A percentile compares a stretch with the other conserved stretches of the same genome.
phyloP scores from a whole-genome alignment of 2,329 filamentous ascomycete genomes.

The Cercospora brassicicola region DNA sequence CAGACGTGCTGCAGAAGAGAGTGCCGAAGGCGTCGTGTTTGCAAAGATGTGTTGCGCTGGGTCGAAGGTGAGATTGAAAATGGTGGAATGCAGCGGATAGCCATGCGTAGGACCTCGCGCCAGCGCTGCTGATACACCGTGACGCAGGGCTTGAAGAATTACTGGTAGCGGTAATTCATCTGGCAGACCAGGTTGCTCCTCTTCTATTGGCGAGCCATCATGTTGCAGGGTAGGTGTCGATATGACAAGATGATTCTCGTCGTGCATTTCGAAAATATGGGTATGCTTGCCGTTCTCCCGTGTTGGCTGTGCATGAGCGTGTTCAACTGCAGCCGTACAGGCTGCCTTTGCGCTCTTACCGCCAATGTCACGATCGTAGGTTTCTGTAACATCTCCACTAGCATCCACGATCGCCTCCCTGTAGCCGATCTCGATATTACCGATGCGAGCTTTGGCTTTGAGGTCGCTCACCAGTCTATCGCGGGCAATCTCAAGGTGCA shows the following conservation, averaged over 20 bases:
- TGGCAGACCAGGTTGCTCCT: constrained; percentile 54
- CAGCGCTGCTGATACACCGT: constrained; percentile 79
- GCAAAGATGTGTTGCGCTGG: constrained; percentile 63
- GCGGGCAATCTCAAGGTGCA: constrained; percentile 89
- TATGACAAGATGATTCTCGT: constrained; percentile 70
- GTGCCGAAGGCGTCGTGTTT: constrained; percentile 66
- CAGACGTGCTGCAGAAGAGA: constrained; percentile 65
- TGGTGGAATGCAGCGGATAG: constrained; percentile 76
- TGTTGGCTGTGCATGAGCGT: constrained; percentile 7
- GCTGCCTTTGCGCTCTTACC: constrained; percentile 76
- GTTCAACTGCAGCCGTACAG: constrained; percentile 66
- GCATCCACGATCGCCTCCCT: constrained; percentile 71
- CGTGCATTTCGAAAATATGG: constrained; percentile 51
- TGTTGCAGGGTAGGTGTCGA: constrained; percentile 52
- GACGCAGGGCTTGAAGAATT: constrained; percentile 62
- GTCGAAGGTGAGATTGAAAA: constrained; percentile 69
- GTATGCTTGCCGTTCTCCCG: constrained; percentile 30
- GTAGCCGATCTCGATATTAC: constrained; percentile 92
- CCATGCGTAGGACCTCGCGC: constrained; percentile 78
- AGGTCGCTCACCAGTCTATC: constrained; percentile 86
- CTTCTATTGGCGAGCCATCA: constrained; percentile 43
- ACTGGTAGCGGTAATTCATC: constrained; percentile 53
- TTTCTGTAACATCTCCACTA: constrained; percentile 58
- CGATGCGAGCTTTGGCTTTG: constrained; percentile 81
- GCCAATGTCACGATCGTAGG: constrained; percentile 77